Percentiles rank a stretch among this genome's conserved stretches.
Conservation (phyloP, 2,329 filamentous ascomycete genomes). For the Diaporthe australafricana region DNA sequence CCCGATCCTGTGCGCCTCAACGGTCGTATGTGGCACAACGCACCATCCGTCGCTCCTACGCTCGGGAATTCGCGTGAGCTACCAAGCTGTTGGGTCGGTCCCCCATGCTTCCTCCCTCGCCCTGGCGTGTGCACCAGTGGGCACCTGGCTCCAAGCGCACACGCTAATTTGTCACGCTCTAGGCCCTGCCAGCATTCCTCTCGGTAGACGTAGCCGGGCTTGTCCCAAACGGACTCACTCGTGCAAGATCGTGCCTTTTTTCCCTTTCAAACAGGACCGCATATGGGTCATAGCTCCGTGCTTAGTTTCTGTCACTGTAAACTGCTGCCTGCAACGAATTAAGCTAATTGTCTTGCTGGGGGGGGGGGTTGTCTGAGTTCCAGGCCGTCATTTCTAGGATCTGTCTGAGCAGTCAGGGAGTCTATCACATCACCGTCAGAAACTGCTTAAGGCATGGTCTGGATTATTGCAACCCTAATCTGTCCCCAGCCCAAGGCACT, state of each 20-base stretch:
- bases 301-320: not conserved
- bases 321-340: not conserved
- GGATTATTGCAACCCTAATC: not conserved
- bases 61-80: conserved; percentile 27
- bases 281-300: not conserved
- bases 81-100: conserved; percentile 25
- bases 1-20: conserved; percentile 20
- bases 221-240: not conserved
- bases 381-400: too few species aligned
- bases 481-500: not conserved
- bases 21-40: conserved; percentile 31
- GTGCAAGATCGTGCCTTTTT: not conserved
- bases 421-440: not conserved
- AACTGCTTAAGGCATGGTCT: not conserved
- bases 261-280: not conserved
- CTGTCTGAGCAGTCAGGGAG: too few species aligned
- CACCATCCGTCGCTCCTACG: conserved; percentile 21
- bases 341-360: not conserved
- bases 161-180: not conserved
- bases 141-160: conserved; percentile 10
- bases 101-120: not conserved
- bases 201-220: conserved; percentile 9
- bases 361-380: too few species aligned
- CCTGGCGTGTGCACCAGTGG: not conserved
- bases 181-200: not conserved